Conservation (phyloP, 2,329 filamentous ascomycete genomes). For the Albophoma yamanashiensis region DNA sequence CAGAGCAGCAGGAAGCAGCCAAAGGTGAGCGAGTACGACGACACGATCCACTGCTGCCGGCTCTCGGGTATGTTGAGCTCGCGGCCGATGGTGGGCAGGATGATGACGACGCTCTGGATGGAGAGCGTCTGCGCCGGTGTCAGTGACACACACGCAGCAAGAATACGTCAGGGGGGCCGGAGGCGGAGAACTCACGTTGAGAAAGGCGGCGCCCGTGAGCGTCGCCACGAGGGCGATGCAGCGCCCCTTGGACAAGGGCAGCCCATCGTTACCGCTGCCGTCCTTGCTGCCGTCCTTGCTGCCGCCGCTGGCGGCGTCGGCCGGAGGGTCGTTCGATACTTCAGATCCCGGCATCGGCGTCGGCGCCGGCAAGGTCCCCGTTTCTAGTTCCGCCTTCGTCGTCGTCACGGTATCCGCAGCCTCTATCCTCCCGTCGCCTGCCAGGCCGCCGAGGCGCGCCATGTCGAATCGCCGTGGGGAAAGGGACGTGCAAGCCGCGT, state of each 20-base stretch:
- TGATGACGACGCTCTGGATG: slow-evolving; percentile 49
- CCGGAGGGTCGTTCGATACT: background rate
- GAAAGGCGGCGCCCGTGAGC: slow-evolving; percentile 42
- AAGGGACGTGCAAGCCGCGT: background rate
- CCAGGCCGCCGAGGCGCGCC: background rate
- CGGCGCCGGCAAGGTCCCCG: background rate
- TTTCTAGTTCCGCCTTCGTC: background rate
- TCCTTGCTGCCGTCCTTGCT: slow-evolving; percentile 9
- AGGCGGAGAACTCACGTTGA: slow-evolving; percentile 30
- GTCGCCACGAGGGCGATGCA: slow-evolving; percentile 45
- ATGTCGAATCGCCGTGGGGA: background rate
- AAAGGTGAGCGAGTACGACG: slow-evolving; percentile 54
- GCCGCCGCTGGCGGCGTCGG: background rate
- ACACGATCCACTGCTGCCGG: slow-evolving; percentile 56
- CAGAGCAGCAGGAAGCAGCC: slow-evolving; percentile 58
- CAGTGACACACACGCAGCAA: background rate
- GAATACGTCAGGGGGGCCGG: background rate
- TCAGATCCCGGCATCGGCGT: background rate
- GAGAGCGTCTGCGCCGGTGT: slow-evolving; percentile 36
- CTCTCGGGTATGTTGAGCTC: slow-evolving; percentile 45
- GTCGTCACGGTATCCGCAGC: background rate
- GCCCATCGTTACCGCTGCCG: slow-evolving; percentile 11
- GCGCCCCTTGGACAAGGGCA: slow-evolving; percentile 36
- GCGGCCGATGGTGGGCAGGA: slow-evolving; percentile 48
- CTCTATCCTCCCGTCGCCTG: background rate